phyloP scores from a whole-genome alignment of 139 green algal genomes.

The Chlorella sp. region DNA sequence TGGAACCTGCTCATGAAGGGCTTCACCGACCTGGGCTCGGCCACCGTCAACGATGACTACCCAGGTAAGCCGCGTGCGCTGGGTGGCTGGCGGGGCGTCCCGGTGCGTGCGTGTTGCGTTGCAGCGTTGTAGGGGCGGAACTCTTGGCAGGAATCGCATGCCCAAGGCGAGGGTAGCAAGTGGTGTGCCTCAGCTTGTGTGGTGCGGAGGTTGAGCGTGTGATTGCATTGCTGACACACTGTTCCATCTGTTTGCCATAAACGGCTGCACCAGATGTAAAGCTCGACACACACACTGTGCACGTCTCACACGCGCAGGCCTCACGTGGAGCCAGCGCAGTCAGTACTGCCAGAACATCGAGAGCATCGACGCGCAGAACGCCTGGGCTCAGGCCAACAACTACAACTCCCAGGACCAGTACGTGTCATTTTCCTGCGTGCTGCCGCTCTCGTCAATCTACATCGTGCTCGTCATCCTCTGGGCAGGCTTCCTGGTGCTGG shows the following conservation, averaged over 20 bases:
- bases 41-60: conserved; percentile 24
- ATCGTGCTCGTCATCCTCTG: conserved; percentile 39
- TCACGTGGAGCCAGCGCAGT: conserved; percentile 34
- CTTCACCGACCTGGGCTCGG: conserved; percentile 60
- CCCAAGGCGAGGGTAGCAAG: too few species aligned
- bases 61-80: conserved; percentile 14
- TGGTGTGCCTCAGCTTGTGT: too few species aligned
- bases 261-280: too few species aligned
- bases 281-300: too few species aligned
- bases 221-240: too few species aligned
- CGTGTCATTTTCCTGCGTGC: conserved; percentile 55
- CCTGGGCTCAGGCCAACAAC: background rate
- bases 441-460: conserved; percentile 49
- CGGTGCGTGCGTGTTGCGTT: too few species aligned
- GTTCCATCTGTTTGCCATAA: too few species aligned
- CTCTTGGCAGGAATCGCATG: too few species aligned
- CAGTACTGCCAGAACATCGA: conserved; percentile 53
- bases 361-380: conserved; percentile 16
- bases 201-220: too few species aligned
- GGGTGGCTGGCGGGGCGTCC: too few species aligned
- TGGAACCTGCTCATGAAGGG: conserved; percentile 79
- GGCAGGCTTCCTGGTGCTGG: conserved; percentile 62
- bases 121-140: too few species aligned
- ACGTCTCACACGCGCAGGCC: too few species aligned
- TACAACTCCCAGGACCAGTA: conserved; percentile 23